phyloP scores from a whole-genome alignment of 768 basidiomycete genomes.

The Russula griseocarnosa region DNA sequence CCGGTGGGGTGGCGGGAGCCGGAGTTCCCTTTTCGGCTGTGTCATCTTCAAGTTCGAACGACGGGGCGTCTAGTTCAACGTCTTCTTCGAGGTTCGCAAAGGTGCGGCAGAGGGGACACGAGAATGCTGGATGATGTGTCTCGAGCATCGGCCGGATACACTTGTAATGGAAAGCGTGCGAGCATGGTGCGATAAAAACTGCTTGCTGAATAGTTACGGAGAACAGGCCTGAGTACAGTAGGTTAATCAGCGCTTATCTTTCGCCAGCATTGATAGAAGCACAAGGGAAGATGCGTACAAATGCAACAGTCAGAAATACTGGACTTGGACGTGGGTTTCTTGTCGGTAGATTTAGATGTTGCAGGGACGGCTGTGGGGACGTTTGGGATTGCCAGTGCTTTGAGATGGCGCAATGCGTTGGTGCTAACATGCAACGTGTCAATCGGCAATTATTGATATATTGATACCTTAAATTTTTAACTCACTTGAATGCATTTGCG shows the following conservation, averaged over 20 bases:
- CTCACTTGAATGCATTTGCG: conserved; percentile 89
- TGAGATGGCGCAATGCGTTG: conserved; percentile 76
- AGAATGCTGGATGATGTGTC: conserved; percentile 88
- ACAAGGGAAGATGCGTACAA: conserved; percentile 49
- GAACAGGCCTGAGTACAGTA: conserved; percentile 60
- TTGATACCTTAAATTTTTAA: no score
- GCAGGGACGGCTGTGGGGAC: conserved; percentile 33
- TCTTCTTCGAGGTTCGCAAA: conserved; percentile 95
- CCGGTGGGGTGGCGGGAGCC: neutral
- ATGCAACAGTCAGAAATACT: conserved; percentile 86
- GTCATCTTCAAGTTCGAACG: conserved; percentile 13
- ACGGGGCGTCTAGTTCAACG: conserved; percentile 61
- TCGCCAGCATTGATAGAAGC: conserved; percentile 8
- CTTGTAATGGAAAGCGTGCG: conserved; percentile 95
- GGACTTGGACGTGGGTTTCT: conserved; percentile 34
- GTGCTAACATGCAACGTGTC: conserved; percentile 43
- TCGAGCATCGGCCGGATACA: conserved; percentile 90
- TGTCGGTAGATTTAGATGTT: conserved; percentile 26
- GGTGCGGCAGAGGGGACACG: conserved; percentile 91
- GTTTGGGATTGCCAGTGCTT: conserved; percentile 48
- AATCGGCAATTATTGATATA: conserved; percentile 13
- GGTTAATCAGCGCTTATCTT: conserved; percentile 1
- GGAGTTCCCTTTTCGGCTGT: conserved; percentile 4
- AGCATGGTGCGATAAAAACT: conserved; percentile 96
- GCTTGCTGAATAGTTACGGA: conserved; percentile 91